Conservation (phyloP, 192 early-diverging fungal species). For the Coemansia nantahalensis region DNA sequence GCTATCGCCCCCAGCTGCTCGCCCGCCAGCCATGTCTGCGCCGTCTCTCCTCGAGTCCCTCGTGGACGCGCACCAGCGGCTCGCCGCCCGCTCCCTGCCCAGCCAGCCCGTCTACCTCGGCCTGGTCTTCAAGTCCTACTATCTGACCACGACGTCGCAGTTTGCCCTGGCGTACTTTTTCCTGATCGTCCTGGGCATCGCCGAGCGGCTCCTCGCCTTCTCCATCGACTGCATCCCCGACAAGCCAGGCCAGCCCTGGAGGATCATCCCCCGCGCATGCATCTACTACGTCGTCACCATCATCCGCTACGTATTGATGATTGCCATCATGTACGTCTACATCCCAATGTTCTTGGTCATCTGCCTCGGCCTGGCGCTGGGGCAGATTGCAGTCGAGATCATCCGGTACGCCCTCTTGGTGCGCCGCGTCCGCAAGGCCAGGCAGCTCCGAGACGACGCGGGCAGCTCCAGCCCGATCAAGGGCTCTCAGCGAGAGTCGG, state of each 20-base stretch:
- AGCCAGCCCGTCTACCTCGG: slow-evolving; percentile 25
- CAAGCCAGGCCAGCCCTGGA: slow-evolving; percentile 52
- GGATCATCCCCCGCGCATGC: slow-evolving; percentile 50
- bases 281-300: slow-evolving; percentile 46
- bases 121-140: slow-evolving; percentile 47
- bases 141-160: slow-evolving; percentile 14
- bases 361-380: slow-evolving; percentile 43
- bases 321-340: slow-evolving; percentile 39
- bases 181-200: slow-evolving; percentile 43
- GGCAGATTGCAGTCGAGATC: slow-evolving; percentile 40
- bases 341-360: slow-evolving; percentile 35
- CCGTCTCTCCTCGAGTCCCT: slow-evolving; percentile 15
- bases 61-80: slow-evolving; percentile 23
- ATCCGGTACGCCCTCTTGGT: slow-evolving; percentile 37
- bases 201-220: slow-evolving; percentile 40
- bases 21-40: slow-evolving; percentile 2
- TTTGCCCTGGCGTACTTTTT: slow-evolving; percentile 48
- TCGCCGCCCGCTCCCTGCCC: slow-evolving; percentile 12
- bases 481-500: slow-evolving; percentile 10
- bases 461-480: slow-evolving; percentile 12
- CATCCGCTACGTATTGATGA: slow-evolving; percentile 50
- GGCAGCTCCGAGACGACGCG: background rate
- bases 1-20: background rate
- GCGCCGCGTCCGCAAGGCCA: slow-evolving; percentile 14
- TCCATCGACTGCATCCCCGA: slow-evolving; percentile 41